These are phyloP conservation scores for Solanum arcanum DNA, from an alignment of 257 asterid species.

Conservation along the genomic window DNA sequence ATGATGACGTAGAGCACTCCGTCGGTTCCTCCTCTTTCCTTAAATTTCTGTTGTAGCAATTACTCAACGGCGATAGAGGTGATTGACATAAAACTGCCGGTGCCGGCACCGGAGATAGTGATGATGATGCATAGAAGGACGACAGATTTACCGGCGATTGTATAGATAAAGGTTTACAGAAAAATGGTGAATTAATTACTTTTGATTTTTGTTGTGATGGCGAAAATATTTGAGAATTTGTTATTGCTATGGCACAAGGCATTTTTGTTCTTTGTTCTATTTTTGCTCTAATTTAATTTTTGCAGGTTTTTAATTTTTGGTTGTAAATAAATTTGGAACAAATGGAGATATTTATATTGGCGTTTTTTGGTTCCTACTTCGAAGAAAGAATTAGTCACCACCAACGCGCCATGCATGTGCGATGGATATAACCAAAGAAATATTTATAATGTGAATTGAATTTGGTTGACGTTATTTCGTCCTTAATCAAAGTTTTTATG, in stretches of 20 bases:
- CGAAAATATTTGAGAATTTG: background rate
- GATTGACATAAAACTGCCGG: background rate
- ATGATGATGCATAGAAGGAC: background rate
- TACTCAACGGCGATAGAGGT: background rate
- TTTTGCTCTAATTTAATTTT: background rate
- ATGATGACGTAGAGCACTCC: background rate
- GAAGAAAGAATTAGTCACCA: background rate
- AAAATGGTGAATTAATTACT: background rate
- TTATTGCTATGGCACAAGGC: background rate
- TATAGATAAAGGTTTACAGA: background rate
- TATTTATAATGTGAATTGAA: background rate
- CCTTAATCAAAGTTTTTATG: too few relatives aligned
- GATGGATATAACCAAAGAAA: background rate
- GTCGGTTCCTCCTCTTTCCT: background rate
- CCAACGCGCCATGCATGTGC: background rate
- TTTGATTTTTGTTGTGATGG: background rate
- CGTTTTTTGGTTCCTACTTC: background rate
- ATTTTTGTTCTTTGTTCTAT: background rate
- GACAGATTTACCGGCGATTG: background rate
- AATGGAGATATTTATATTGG: background rate
- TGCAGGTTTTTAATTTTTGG: background rate
- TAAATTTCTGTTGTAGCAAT: background rate
- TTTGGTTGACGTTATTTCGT: background rate
- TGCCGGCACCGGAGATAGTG: background rate
- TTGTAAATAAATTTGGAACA: background rate